Evolutionary conservation across 73 alveolate species (phyloP).

Genomic region (Paramecium sonneborni): DNA sequence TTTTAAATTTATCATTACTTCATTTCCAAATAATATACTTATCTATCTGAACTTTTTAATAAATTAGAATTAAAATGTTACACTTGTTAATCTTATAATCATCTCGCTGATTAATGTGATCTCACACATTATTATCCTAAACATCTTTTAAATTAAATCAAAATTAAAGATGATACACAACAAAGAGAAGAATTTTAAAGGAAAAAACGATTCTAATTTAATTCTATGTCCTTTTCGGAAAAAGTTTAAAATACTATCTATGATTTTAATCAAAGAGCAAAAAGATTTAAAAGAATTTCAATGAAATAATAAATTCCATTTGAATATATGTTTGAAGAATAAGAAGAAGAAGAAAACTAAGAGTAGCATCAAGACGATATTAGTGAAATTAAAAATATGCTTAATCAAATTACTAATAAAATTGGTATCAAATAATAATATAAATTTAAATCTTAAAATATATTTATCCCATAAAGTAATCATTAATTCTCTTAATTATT

Average conservation of each 20-base stretch:
- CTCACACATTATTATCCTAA: conserved; percentile 29
- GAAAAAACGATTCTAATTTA: neutral
- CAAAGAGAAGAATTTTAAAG: neutral
- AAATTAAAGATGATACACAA: neutral
- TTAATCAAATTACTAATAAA: neutral
- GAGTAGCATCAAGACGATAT: neutral
- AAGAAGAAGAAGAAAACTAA: conserved; percentile 13
- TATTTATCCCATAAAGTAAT: conserved; percentile 1
- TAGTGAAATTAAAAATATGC: conserved; percentile 15
- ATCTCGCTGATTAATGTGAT: neutral
- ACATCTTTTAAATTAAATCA: neutral
- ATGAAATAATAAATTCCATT: neutral
- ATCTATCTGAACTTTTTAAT: neutral
- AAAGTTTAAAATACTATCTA: neutral
- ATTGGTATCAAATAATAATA: neutral
- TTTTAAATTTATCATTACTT: conserved; percentile 26
- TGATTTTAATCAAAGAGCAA: neutral
- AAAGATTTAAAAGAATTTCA: neutral
- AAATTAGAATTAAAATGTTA: neutral
- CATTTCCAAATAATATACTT: neutral
- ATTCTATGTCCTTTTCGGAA: neutral
- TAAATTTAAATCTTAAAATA: neutral
- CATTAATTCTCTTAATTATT: neutral
- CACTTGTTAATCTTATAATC: neutral
- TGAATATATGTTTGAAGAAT: neutral